Conservation (phyloP, 345 rosid genomes). For the Lenwebbia sp. region DNA sequence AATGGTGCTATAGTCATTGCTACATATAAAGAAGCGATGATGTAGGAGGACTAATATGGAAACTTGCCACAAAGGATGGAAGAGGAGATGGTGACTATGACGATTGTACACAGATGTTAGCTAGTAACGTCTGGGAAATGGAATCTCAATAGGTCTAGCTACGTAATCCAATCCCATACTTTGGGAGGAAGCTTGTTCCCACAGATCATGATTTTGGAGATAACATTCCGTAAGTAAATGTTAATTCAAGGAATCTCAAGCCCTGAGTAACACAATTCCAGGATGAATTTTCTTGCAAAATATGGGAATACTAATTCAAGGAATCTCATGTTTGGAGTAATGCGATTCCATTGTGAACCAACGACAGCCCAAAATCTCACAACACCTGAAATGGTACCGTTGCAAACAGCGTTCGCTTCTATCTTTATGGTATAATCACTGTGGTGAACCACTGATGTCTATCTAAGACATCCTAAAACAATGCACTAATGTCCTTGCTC, state of each 20-base stretch:
- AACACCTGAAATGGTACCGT: not conserved
- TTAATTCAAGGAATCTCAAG: no score
- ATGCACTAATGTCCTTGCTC: not conserved
- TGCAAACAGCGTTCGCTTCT: not conserved
- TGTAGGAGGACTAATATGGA: not conserved
- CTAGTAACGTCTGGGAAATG: not conserved
- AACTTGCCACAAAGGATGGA: not conserved
- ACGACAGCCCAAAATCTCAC: not conserved
- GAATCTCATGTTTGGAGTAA: not conserved
- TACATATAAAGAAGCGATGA: not conserved
- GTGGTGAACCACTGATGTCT: not conserved
- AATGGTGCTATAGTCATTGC: not conserved
- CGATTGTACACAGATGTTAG: not conserved
- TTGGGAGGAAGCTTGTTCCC: not conserved
- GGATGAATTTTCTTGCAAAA: not conserved
- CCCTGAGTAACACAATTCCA: not conserved
- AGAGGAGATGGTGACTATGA: not conserved
- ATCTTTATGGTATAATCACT: not conserved
- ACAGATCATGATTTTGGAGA: not conserved
- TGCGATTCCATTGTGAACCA: not conserved
- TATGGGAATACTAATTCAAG: not conserved
- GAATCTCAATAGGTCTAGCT: not conserved
- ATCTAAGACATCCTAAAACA: not conserved
- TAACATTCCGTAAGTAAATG: not conserved
- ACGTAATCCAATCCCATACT: not conserved